phyloP scores from a whole-genome alignment of 2,329 filamentous ascomycete species.

The Albophoma yamanashiensis region DNA sequence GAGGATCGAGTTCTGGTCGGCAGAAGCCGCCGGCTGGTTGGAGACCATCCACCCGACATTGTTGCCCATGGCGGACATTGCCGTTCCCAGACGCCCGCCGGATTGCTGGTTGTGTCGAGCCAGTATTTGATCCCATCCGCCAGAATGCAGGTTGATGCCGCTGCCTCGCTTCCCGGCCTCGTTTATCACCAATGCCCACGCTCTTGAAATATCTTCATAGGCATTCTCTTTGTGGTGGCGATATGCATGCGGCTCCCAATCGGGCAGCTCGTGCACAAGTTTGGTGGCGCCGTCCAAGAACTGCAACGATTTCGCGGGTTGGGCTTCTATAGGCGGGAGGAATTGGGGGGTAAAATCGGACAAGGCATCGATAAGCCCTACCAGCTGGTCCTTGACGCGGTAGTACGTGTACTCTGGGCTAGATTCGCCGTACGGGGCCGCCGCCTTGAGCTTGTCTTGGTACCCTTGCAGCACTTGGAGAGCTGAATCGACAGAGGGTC shows the following conservation, averaged over 20 bases:
- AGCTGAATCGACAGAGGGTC: constrained; percentile 74
- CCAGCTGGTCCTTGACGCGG: constrained; percentile 71
- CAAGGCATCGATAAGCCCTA: constrained; percentile 76
- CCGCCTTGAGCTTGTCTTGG: constrained; percentile 62
- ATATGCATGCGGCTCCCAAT: constrained; percentile 83
- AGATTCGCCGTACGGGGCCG: constrained; percentile 77
- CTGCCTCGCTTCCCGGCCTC: constrained; percentile 87
- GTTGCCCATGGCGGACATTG: constrained; percentile 64
- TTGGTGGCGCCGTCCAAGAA: constrained; percentile 87
- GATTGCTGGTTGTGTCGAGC: constrained; percentile 81
- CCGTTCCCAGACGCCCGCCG: constrained; percentile 68
- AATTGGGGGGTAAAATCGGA: constrained; percentile 95
- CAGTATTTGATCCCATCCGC: constrained; percentile 84
- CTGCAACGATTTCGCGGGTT: constrained; percentile 70
- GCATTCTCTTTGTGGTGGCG: constrained; percentile 90
- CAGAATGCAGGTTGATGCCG: constrained; percentile 80
- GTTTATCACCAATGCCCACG: constrained; percentile 83
- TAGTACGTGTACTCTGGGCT: constrained; percentile 93
- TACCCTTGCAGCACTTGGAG: constrained; percentile 75
- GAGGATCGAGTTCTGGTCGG: constrained; percentile 46
- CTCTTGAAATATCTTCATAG: constrained; percentile 90
- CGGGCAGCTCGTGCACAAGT: constrained; percentile 77
- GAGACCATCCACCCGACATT: constrained; percentile 69
- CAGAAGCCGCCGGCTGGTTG: constrained; percentile 16
- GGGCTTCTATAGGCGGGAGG: constrained; percentile 79